Evolutionary conservation across 83 land plant genomes (phyloP), one percentile per base, ranked within the genome.

Genomic region (Diphasiastrum complanatum): DNA sequence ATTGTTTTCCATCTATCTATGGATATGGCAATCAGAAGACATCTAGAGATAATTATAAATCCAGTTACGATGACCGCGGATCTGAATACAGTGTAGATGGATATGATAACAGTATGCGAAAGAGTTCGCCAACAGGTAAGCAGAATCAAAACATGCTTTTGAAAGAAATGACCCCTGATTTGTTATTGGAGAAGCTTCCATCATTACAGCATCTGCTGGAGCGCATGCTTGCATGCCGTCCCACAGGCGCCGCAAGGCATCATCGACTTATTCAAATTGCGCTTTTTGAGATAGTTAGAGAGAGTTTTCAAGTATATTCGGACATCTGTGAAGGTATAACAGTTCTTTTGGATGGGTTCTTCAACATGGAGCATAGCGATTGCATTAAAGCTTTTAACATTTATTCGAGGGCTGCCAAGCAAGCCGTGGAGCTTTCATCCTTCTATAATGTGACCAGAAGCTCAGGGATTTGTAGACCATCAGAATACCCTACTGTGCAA

Each of bases 281-380:
- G 31, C 67, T 89, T 1, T 75, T 80, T 55, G 61, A 76, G 5
- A 50, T 89, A 16, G 74, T 83, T 6, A 61, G 59, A 27, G 96
- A 89, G 45, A 89, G 78, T 63, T 83, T 83, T 47, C 81, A 77
- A 35, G 62, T 89, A 0, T 86, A 89, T 71, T 46, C 49, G 5
- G 87, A 85, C 60, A 61, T 89, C 24, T 62, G 81, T 28, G 79
- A 79, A 31, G 87, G 78, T 1, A 54, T 83, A 3, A 45, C 79
- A 2, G 66, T 83, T 11, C 74, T 89, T 27, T 68, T 85, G 12
- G 87, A 85, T 51, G 73, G 73, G 29, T 89, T 85, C 73, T 89
- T 83, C 63, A 83, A 81, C 18, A 66, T 89, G 62, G 78, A 71
- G 20, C 67, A 71, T 28, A 54, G 45, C 4, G 57, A 70, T 20